Evolutionary conservation across 192 early-diverging fungal genomes (phyloP).

Genomic region (Backusella australiensis): DNA sequence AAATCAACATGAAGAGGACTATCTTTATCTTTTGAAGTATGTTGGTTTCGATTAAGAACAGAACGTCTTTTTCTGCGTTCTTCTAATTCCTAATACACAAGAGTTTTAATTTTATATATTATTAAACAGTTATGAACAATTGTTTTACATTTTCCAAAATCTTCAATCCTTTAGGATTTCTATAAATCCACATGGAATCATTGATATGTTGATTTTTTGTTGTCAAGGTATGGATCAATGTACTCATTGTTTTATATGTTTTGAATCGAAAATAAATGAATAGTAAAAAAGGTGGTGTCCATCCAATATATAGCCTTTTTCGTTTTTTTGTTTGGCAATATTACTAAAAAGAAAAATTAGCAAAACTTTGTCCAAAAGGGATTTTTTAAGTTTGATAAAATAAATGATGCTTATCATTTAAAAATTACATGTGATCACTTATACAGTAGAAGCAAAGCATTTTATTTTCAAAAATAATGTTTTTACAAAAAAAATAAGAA

Average conservation of each 20-base stretch:
- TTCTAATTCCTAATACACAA: not conserved
- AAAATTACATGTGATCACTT: no score
- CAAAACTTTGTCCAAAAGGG: not conserved
- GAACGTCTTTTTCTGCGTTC: slow-evolving; percentile 3
- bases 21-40: not conserved
- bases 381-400: not conserved
- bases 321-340: not conserved
- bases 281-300: not conserved
- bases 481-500: slow-evolving; percentile 5
- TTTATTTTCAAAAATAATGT: not conserved
- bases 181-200: slow-evolving; percentile 11
- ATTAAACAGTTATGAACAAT: not conserved
- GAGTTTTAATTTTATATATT: not conserved
- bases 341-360: not conserved
- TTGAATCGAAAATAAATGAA: not conserved
- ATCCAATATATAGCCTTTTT: not conserved
- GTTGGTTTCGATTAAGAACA: not conserved
- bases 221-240: not conserved
- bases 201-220: not conserved
- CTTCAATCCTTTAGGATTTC: slow-evolving; percentile 9
- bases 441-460: not conserved
- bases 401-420: not conserved
- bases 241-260: not conserved
- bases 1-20: not conserved
- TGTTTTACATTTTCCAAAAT: not conserved